phyloP scores from a whole-genome alignment of 2,329 filamentous ascomycete genomes.

The Ceratocystis huliohia region DNA sequence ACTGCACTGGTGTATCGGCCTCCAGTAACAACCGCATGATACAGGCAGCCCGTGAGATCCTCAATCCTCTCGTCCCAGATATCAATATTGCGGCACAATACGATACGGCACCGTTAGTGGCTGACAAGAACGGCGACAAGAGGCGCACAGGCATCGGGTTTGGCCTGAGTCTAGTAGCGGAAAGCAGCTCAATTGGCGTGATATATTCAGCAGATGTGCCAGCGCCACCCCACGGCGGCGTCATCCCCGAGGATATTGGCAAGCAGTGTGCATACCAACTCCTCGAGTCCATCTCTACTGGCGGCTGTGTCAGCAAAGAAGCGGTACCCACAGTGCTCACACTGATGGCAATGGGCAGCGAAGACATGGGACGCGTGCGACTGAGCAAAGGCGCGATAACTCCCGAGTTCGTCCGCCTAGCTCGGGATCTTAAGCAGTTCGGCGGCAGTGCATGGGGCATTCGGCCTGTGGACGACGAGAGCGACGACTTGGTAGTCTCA shows the following conservation, averaged over 20 bases:
- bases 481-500: conserved; percentile 67
- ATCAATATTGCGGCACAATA: conserved; percentile 81
- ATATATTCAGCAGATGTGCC: conserved; percentile 78
- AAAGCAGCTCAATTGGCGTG: conserved; percentile 69
- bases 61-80: conserved; percentile 77
- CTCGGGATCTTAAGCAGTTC: conserved; percentile 76
- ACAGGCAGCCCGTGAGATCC: conserved; percentile 69
- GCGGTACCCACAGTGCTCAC: conserved; percentile 65
- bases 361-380: conserved; percentile 80
- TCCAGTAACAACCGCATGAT: conserved; percentile 95
- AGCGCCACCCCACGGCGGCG: conserved; percentile 62
- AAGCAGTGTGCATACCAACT: conserved; percentile 79
- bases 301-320: conserved; percentile 65
- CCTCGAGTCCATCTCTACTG: conserved; percentile 66
- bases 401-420: conserved; percentile 67
- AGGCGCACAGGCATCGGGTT: conserved; percentile 76
- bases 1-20: conserved; percentile 79
- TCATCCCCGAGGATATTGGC: conserved; percentile 81
- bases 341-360: conserved; percentile 95
- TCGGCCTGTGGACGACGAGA: conserved; percentile 56
- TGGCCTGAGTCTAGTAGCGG: conserved; percentile 78
- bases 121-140: conserved; percentile 41
- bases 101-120: conserved; percentile 49
- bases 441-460: conserved; percentile 86
- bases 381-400: conserved; percentile 70